Conservation (phyloP, 1,284 basidiomycete species). For the Prillingera fragicola region DNA sequence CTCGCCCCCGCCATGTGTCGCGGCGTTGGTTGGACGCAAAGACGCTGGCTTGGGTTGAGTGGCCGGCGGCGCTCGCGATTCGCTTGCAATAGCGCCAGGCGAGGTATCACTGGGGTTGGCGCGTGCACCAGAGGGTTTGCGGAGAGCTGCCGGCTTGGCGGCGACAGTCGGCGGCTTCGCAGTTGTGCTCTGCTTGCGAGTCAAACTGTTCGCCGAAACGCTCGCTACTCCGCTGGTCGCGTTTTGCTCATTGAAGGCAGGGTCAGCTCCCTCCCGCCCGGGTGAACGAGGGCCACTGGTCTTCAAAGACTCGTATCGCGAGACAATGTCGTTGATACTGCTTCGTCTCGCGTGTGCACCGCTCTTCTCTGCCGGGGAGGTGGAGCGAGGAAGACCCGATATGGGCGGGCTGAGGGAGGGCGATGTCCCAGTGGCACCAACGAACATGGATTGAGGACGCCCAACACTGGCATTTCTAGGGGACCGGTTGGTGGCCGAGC, state of each 20-base stretch:
- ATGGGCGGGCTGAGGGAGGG: neutral
- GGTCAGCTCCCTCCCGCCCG: too few relatives aligned
- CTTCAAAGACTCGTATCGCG: slow-evolving; percentile 33
- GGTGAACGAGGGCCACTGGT: neutral
- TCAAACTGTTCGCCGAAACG: neutral
- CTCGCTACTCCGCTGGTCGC: slow-evolving; percentile 11
- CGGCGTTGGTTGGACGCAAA: too few relatives aligned
- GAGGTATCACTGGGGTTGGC: neutral
- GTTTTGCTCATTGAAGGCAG: neutral
- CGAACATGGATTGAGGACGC: slow-evolving; percentile 9
- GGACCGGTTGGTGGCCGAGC: too few relatives aligned
- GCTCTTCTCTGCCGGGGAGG: too few relatives aligned
- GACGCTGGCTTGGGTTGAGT: neutral
- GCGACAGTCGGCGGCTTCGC: slow-evolving; percentile 29
- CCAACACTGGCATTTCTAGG: neutral
- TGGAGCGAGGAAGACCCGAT: slow-evolving; percentile 3
- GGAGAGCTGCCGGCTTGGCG: slow-evolving; percentile 26
- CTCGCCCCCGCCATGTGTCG: too few relatives aligned
- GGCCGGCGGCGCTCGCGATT: neutral
- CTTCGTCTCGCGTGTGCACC: slow-evolving; percentile 33
- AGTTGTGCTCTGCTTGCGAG: neutral
- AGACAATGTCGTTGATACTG: slow-evolving; percentile 44
- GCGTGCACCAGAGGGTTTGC: too few relatives aligned
- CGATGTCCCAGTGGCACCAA: neutral
- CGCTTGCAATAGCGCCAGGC: too few relatives aligned